A percentile compares a stretch with the other conserved stretches of the same genome.
Conservation (phyloP, 2,329 filamentous ascomycete species). For the Sphaerulina musiva region DNA sequence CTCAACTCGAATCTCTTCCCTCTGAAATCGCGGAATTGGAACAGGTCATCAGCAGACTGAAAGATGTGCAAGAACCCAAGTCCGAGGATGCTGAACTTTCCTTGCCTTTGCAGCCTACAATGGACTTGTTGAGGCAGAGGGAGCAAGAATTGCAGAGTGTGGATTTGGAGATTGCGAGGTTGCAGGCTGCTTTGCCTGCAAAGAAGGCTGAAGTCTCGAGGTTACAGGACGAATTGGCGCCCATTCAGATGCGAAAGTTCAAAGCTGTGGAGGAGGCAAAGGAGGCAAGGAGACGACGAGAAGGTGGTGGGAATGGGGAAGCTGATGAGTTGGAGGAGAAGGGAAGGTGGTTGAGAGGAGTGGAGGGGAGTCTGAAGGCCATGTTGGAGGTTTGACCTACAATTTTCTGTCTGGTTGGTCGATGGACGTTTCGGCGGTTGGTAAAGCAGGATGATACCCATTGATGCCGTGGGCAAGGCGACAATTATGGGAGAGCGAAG, state of each 20-base stretch:
- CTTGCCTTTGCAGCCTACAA: constrained; percentile 41
- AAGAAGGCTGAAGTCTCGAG: constrained; percentile 63
- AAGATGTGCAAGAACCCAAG: constrained; percentile 34
- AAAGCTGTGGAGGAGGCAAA: constrained; percentile 61
- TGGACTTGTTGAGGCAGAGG: constrained; percentile 35
- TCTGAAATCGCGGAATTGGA: constrained; percentile 48
- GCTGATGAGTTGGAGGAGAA: constrained; percentile 69
- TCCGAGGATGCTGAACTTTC: constrained; percentile 35
- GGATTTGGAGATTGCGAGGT: constrained; percentile 40
- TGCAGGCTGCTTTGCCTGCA: constrained; percentile 56
- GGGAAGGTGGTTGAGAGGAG: constrained; percentile 66
- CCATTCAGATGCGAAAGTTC: constrained; percentile 60
- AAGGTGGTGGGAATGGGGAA: constrained; percentile 51
- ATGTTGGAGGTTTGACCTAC: constrained; percentile 51
- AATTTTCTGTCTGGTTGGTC: background rate
- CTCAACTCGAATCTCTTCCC: constrained; percentile 47
- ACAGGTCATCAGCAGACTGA: constrained; percentile 44
- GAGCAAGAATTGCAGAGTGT: constrained; percentile 39
- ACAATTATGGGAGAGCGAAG: background rate
- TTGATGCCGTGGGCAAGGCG: background rate
- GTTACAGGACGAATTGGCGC: constrained; percentile 60
- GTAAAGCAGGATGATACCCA: background rate
- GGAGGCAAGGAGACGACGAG: constrained; percentile 63
- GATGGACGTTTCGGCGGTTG: background rate
- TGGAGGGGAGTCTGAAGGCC: constrained; percentile 56